Base-by-base conservation (phyloP, 345 rosid genomes). In the Salix koriyanagi region DNA sequence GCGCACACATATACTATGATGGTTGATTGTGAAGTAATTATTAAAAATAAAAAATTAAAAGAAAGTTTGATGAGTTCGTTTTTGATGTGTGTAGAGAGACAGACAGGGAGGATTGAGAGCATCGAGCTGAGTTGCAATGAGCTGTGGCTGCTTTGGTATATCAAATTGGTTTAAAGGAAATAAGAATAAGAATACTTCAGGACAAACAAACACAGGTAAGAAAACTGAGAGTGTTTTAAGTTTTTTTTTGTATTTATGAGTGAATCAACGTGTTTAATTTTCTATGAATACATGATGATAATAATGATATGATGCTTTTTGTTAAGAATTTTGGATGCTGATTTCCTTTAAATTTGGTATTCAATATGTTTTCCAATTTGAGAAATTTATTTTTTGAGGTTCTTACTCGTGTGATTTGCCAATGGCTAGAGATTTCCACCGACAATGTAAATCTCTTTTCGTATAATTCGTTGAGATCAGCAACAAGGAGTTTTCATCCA, bases 391-490 rank as follows among this genome's bases (percentile, higher is more conserved):
- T 15, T 76, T n/a, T 44, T 14, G 26, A 50, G 60, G 72, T 66
- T 79, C 85, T 83, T 11, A 76, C 58, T 7, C 74, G 71, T 65
- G 26, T 78, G 69, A 32, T 41, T 75, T 84, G 70, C 77, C 69
- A 71, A 48, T 76, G 46, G 68, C 41, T 86, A 93, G 96, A 84
- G 84, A 85, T 93, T 79, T 85, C 83, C 61, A 83, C 93, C 71
- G 71, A 81, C 87, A 89, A 93, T 77, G 88, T 91, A 75, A 89
- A 89, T 75, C 85, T 90, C 28, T 90, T 93, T 82, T 84, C 93
- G n/a, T 91, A 81, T 76, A 90, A 87, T 75, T 85, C 97, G 2
- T 72, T 95, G 81, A 83, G 94, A 87, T 91, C 96, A 37, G 97
- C 97, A 18, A 90, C 99, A 1, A 71, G 68, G 46, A 62, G 80